These are phyloP conservation scores for Coniferiporia weirii DNA, from an alignment of 1,284 basidiomycete species.

Conservation along the genomic window DNA sequence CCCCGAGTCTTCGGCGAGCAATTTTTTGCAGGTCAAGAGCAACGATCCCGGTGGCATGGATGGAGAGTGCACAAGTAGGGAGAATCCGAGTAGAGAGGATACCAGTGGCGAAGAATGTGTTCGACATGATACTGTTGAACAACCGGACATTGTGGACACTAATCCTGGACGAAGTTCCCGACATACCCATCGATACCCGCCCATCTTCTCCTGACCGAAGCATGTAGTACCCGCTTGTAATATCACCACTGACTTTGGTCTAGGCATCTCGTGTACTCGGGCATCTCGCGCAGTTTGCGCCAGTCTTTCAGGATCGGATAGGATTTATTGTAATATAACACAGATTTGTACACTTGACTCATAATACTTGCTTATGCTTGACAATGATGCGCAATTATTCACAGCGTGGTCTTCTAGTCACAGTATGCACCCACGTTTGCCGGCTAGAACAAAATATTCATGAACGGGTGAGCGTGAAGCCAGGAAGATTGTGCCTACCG, in stretches of 20 bases:
- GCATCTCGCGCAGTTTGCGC: background rate
- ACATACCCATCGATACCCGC: background rate
- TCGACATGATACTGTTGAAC: background rate
- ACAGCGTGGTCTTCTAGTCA: conserved; percentile 32
- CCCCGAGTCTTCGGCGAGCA: background rate
- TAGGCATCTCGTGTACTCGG: too few species aligned
- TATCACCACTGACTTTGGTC: too few species aligned
- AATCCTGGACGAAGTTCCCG: background rate
- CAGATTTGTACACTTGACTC: background rate
- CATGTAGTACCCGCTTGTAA: too few species aligned
- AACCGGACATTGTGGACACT: background rate
- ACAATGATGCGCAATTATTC: conserved; percentile 23
- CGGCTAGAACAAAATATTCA: conserved; percentile 40
- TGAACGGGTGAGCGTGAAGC: conserved; percentile 1
- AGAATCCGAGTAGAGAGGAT: too few species aligned
- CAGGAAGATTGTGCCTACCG: conserved; percentile 43
- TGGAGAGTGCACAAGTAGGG: background rate
- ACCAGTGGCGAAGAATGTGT: too few species aligned
- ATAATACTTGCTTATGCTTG: background rate
- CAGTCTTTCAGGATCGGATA: background rate
- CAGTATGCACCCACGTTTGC: conserved; percentile 76
- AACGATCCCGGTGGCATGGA: background rate
- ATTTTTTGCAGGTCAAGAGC: background rate
- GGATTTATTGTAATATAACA: conserved; percentile 8
- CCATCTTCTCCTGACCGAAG: background rate